Conservation (phyloP, 1,284 basidiomycete species). For the Thecaphora thlaspeos region DNA sequence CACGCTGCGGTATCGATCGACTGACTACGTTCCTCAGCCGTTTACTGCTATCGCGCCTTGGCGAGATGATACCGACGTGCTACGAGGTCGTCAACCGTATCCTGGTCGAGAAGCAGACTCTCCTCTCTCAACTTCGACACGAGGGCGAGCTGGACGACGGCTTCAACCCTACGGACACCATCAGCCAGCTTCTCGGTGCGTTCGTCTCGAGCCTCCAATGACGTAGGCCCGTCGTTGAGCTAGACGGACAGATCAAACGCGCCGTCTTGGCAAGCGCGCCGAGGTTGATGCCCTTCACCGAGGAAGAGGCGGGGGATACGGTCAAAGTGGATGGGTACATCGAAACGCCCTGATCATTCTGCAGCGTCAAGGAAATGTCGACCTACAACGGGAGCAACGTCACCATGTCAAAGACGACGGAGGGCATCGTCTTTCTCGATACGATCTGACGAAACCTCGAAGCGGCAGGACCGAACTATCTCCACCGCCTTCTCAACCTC, state of each 20-base stretch:
- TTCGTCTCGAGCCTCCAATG: background rate
- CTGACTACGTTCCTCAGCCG: slow-evolving; percentile 10
- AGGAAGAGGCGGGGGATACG: slow-evolving; percentile 2
- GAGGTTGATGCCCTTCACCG: slow-evolving; percentile 9
- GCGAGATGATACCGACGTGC: too few species aligned
- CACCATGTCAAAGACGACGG: background rate
- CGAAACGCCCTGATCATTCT: slow-evolving; percentile 7
- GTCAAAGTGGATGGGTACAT: background rate
- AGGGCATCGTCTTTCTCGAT: background rate
- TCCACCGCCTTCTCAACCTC: too few species aligned
- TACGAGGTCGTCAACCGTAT: too few species aligned
- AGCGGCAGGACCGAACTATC: too few species aligned
- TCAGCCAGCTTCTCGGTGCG: background rate
- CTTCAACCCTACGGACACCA: slow-evolving; percentile 1
- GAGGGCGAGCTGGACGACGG: background rate
- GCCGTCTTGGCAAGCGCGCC: slow-evolving; percentile 6
- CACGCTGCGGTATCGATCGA: slow-evolving; percentile 10
- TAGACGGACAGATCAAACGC: slow-evolving; percentile 3
- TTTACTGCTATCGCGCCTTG: slow-evolving; percentile 1
- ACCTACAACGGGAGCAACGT: background rate
- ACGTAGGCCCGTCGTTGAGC: background rate
- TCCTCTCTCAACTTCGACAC: too few species aligned
- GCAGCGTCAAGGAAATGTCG: background rate
- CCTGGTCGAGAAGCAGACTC: too few species aligned
- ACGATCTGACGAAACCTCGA: too few species aligned